Conservation (phyloP, 2,329 filamentous ascomycete species). For the Dactylonectria estremocensis region DNA sequence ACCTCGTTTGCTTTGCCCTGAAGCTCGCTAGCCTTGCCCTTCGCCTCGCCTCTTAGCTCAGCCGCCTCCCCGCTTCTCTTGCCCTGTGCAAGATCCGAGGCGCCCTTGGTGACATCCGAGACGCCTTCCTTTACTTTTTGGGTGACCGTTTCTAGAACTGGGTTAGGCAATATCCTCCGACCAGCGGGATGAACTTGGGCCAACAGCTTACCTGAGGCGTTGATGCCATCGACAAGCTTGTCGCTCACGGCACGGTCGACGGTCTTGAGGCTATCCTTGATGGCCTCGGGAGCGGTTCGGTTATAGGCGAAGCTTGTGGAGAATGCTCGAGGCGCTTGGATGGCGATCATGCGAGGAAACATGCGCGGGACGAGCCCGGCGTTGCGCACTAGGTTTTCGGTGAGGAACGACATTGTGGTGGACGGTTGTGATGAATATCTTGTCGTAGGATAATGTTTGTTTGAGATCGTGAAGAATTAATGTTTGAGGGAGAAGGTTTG, state of each 20-base stretch:
- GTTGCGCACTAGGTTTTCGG: slow-evolving; percentile 62
- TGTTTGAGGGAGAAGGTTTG: neutral
- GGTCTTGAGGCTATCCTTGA: slow-evolving; percentile 73
- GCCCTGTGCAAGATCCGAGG: slow-evolving; percentile 52
- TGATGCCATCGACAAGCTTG: slow-evolving; percentile 74
- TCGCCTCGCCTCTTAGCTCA: slow-evolving; percentile 56
- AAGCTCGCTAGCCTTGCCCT: slow-evolving; percentile 56
- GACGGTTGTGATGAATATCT: neutral
- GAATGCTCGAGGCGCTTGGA: slow-evolving; percentile 65
- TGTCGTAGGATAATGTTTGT: neutral
- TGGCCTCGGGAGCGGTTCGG: slow-evolving; percentile 67
- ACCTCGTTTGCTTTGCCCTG: slow-evolving; percentile 56
- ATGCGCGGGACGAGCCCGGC: slow-evolving; percentile 57
- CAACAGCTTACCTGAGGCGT: slow-evolving; percentile 69
- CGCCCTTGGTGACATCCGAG: slow-evolving; percentile 54
- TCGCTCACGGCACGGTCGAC: slow-evolving; percentile 73
- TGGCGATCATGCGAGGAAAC: slow-evolving; percentile 56
- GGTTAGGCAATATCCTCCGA: slow-evolving; percentile 27
- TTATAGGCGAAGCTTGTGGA: slow-evolving; percentile 61
- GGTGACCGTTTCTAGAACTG: slow-evolving; percentile 54
- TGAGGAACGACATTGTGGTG: slow-evolving; percentile 68
- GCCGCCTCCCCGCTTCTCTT: slow-evolving; percentile 54
- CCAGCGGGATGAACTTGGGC: neutral
- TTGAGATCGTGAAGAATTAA: neutral
- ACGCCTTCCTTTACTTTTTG: slow-evolving; percentile 65